Conservation (phyloP, 768 basidiomycete species). For the Brasilioporus rufonigricans region DNA sequence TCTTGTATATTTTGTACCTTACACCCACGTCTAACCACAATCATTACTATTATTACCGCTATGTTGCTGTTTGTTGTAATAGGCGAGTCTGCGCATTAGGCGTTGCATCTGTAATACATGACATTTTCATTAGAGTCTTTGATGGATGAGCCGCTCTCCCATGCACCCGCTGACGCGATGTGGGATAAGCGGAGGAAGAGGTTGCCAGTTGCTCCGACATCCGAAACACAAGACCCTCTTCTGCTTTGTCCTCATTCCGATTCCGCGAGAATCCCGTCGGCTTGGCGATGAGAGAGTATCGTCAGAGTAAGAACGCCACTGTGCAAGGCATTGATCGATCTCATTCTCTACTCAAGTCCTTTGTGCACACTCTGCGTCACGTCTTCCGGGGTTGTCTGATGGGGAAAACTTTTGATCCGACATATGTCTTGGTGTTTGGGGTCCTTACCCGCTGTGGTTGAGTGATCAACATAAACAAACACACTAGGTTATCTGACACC, state of each 20-base stretch:
- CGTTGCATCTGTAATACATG: slow-evolving; percentile 4
- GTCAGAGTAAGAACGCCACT: slow-evolving; percentile 1
- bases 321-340: neutral
- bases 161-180: neutral
- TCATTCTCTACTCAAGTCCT: neutral
- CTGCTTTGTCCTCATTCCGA: neutral
- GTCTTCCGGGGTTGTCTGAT: neutral
- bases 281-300: neutral
- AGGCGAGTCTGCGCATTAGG: slow-evolving; percentile 3
- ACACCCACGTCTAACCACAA: slow-evolving; percentile 12
- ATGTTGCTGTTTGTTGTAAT: slow-evolving; percentile 14
- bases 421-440: neutral
- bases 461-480: slow-evolving; percentile 4
- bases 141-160: neutral
- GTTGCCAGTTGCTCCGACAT: neutral
- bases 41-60: slow-evolving; percentile 9
- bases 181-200: slow-evolving; percentile 2
- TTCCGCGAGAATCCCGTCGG: slow-evolving; percentile 9
- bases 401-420: neutral
- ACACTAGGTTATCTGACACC: neutral
- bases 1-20: slow-evolving; percentile 23
- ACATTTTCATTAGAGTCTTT: neutral
- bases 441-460: neutral
- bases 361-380: neutral
- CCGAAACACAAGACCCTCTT: neutral